Percentiles rank a stretch among this genome's conserved stretches.
phyloP scores from a whole-genome alignment of 257 asterid species.

The Ajuga chamaepitys region DNA sequence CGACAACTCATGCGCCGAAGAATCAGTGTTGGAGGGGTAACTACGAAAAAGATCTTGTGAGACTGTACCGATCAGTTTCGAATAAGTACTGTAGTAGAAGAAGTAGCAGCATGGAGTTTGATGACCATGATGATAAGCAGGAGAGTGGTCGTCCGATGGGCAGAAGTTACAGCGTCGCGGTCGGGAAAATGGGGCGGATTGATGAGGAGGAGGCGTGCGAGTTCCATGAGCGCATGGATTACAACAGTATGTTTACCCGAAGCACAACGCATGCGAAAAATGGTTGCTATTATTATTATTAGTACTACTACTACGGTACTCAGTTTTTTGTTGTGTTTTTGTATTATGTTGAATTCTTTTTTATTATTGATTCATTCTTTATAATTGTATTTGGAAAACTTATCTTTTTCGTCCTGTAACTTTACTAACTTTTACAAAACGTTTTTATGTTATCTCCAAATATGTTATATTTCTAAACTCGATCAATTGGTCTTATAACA shows the following conservation, averaged over 20 bases:
- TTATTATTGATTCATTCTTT: too few relatives aligned
- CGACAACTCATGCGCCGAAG: conserved; percentile 1
- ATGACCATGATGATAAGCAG: not conserved
- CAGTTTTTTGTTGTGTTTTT: too few relatives aligned
- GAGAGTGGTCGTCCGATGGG: not conserved
- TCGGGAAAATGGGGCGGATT: conserved; percentile 47
- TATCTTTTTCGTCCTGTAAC: too few relatives aligned
- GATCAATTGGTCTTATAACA: too few relatives aligned
- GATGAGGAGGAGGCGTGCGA: conserved; percentile 47
- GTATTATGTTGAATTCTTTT: too few relatives aligned
- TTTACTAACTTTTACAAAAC: too few relatives aligned
- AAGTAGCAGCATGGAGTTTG: not conserved
- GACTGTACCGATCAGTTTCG: conserved; percentile 17
- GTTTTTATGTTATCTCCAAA: too few relatives aligned
- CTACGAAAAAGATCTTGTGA: conserved; percentile 5
- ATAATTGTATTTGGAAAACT: too few relatives aligned
- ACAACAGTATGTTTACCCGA: conserved; percentile 27
- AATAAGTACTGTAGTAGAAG: conserved; percentile 9
- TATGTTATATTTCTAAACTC: too few relatives aligned
- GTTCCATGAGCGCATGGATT: conserved; percentile 23
- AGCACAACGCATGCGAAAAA: conserved; percentile 36
- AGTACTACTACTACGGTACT: too few relatives aligned
- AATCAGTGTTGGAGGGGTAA: not conserved
- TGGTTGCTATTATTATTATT: not conserved
- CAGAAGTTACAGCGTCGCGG: conserved; percentile 43